Conservation (phyloP, 2,329 filamentous ascomycete species). For the Colletotrichum sp. region DNA sequence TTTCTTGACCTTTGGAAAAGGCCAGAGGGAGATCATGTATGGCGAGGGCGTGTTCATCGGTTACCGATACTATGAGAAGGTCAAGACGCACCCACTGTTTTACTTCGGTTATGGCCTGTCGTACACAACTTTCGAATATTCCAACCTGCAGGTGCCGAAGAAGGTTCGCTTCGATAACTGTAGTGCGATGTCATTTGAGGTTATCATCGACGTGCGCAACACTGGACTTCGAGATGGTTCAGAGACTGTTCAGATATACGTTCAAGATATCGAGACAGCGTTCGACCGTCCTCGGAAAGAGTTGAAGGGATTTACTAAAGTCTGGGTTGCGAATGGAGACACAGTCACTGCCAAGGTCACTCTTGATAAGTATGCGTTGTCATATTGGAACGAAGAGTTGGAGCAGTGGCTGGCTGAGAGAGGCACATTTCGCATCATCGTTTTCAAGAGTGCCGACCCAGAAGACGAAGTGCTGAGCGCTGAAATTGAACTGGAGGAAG, state of each 20-base stretch:
- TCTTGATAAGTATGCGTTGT: not conserved
- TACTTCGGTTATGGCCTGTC: constrained; percentile 72
- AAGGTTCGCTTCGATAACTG: constrained; percentile 12
- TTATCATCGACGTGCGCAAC: not conserved
- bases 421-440: not conserved
- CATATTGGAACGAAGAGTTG: not conserved
- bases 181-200: not conserved
- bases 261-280: constrained; percentile 44
- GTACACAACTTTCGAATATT: constrained; percentile 65
- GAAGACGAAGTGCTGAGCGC: not conserved
- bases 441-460: not conserved
- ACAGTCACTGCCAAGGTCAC: not conserved
- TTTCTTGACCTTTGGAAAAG: constrained; percentile 71
- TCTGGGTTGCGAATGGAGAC: constrained; percentile 54
- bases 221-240: not conserved
- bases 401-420: not conserved
- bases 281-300: constrained; percentile 48
- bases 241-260: constrained; percentile 34
- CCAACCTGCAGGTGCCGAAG: constrained; percentile 29
- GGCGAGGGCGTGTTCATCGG: constrained; percentile 77
- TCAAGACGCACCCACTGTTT: constrained; percentile 56
- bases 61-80: constrained; percentile 70
- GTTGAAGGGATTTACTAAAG: constrained; percentile 58
- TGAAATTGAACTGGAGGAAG: not conserved
- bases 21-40: constrained; percentile 66